Percentiles rank a stretch among this genome's conserved stretches.
Conservation (phyloP, 2,329 filamentous ascomycete species). For the Penicillium crustosum region DNA sequence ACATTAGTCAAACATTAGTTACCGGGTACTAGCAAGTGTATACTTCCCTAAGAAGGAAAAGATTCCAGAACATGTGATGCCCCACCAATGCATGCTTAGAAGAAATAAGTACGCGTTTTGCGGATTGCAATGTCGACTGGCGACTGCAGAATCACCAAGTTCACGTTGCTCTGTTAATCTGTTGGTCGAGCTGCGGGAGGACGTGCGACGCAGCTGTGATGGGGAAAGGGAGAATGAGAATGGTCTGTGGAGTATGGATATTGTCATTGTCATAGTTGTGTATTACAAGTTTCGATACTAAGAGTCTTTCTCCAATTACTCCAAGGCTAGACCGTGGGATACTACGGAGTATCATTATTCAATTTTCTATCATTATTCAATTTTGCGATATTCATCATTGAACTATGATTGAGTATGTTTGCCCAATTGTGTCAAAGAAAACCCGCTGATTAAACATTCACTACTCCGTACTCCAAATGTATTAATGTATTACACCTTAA, state of each 20-base stretch:
- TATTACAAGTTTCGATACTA: not conserved
- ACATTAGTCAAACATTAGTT: constrained; percentile 7
- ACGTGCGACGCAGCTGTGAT: constrained; percentile 7
- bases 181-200: constrained; percentile 13
- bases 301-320: not conserved
- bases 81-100: constrained; percentile 6
- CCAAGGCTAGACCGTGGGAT: not conserved
- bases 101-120: constrained; percentile 10
- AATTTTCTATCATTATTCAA: not conserved
- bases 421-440: not conserved
- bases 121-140: constrained; percentile 21
- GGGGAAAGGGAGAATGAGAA: not conserved
- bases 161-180: not conserved
- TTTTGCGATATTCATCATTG: not conserved
- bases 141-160: constrained; percentile 24
- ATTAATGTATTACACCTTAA: not conserved
- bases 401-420: not conserved
- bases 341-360: not conserved
- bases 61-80: constrained; percentile 20
- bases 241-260: not conserved
- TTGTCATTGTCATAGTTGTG: not conserved
- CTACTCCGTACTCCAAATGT: not conserved
- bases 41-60: not conserved
- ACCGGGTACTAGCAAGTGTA: not conserved
- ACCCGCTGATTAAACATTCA: not conserved